Conservation (phyloP, 2,329 filamentous ascomycete species). For the Huntiella savannae region DNA sequence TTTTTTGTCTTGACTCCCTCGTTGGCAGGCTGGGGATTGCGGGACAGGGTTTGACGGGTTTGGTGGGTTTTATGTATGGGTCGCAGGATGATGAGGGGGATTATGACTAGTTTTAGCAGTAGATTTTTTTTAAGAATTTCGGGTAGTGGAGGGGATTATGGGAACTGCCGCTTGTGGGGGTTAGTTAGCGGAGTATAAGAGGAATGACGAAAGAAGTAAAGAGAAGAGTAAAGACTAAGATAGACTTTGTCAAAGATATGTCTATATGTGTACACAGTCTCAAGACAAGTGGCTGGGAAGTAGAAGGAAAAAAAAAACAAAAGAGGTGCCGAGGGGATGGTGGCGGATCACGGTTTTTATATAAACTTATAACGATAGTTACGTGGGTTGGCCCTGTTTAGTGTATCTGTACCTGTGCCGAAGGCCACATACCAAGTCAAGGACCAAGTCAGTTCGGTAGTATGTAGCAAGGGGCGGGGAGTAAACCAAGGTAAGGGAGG, state of each 20-base stretch:
- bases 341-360: too few species aligned
- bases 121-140: neutral
- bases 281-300: neutral
- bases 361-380: too few species aligned
- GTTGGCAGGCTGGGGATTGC: neutral
- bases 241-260: constrained; percentile 2
- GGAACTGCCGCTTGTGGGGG: constrained; percentile 1
- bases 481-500: too few species aligned
- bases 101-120: constrained; percentile 1
- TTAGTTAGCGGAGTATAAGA: neutral
- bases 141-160: neutral
- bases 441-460: too few species aligned
- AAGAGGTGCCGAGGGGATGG: too few species aligned
- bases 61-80: neutral
- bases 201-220: neutral
- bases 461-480: too few species aligned
- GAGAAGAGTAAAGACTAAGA: neutral
- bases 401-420: too few species aligned
- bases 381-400: too few species aligned
- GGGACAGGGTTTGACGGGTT: neutral
- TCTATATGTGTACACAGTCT: neutral
- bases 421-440: too few species aligned
- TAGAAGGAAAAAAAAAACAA: neutral
- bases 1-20: neutral
- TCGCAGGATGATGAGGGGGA: neutral